Evolutionary conservation across 108 stramenopile genomes (phyloP).

Genomic region (Poteriospumella lacustris): DNA sequence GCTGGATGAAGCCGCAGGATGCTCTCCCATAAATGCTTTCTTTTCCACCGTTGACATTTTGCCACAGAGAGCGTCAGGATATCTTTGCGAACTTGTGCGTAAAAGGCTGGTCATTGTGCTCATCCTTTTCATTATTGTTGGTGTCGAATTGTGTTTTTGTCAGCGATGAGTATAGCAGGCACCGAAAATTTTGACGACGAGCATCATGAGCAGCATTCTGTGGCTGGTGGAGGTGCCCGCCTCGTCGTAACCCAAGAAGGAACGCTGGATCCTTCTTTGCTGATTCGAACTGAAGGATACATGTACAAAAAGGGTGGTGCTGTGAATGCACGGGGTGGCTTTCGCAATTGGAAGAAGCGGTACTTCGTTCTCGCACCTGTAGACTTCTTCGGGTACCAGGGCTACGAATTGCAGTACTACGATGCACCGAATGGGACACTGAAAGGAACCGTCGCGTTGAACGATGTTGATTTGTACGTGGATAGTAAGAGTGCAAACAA

Average conservation of each 20-base stretch:
- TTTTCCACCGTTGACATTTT: no score
- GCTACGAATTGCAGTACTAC: slow-evolving; percentile 23
- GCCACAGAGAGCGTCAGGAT: no score
- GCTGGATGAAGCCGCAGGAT: no score
- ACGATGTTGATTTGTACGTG: neutral
- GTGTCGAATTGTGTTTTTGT: no score
- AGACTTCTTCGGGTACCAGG: neutral
- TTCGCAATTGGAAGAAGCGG: slow-evolving; percentile 9
- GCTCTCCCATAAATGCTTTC: no score
- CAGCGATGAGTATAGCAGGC: no score
- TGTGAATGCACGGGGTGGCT: slow-evolving; percentile 21
- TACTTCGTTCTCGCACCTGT: neutral
- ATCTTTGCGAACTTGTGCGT: no score
- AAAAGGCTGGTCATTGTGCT: no score
- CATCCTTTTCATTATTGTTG: no score
- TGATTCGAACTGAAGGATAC: slow-evolving; percentile 6
- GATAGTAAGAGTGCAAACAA: neutral
- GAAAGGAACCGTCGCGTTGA: slow-evolving; percentile 16
- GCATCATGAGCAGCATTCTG: no score
- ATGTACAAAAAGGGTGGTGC: slow-evolving; percentile 31
- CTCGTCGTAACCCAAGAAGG: neutral
- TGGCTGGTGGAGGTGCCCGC: no score
- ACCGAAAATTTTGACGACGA: no score
- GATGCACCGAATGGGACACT: slow-evolving; percentile 20
- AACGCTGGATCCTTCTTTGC: neutral